Base-by-base conservation (phyloP, 768 basidiomycete species). In the Trametopsis cervina region DNA sequence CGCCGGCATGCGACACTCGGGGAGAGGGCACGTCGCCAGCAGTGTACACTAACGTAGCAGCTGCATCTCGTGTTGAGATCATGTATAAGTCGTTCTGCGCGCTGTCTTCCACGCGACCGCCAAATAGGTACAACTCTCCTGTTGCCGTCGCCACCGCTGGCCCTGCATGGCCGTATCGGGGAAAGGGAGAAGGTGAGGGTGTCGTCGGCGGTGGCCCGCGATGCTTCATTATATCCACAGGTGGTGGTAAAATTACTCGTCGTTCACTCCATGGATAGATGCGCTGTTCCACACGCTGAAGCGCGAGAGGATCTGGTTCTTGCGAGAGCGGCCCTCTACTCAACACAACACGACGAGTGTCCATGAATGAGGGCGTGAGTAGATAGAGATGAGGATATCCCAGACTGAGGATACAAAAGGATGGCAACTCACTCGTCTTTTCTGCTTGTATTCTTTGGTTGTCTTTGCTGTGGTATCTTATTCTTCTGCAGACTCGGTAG, bases 41-140 rank as follows among this genome's bases (percentile, higher is more conserved):
- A 0, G 94, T 96, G 62, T 93, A 88, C 25, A 97, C 69, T 10
- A 92, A 74, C 10, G 81, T 82, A 6, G 90, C 85, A 13, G 85
- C 78, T 50, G 90, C 75, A 54, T 90, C 84, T 36, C 82, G 75
- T 2, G 85, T 80, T 33, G 83, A 84, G 61, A 98, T 83, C 17
- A 89, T 70, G 66, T 95, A 98, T 23, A 99, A 73, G 68, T 99
- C 96, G 66, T 96, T 96, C 44, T 83, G 78, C 26, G 93, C 85
- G 7, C 78, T 69, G 61, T 98, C 95, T 29, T 86, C 80, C 13
- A 98, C 93, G 51, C 98, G 85, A 53, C 96, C 96, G 53, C 96
- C 96, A 55, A 99, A 99, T 53, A 99, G 76, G 67, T 91, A 94
- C 53, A 99, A 81, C 57, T 98, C 93, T 6, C 96, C 96, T 4